These are phyloP conservation scores for Lodderomyces metapsilosis DNA, from an alignment of 1,139 yeast genomes.

Conservation along the genomic window DNA sequence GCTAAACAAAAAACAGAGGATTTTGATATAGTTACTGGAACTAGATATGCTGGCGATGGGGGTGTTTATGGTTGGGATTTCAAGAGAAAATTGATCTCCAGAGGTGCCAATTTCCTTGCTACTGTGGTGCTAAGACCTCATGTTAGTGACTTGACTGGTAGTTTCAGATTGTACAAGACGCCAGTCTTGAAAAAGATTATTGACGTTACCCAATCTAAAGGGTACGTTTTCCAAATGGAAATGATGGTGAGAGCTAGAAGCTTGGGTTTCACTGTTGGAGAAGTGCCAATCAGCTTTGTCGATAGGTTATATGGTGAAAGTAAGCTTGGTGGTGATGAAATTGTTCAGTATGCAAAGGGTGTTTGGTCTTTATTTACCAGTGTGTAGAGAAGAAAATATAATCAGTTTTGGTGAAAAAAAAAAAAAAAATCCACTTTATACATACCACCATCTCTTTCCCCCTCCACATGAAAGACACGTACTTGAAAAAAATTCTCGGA, in stretches of 20 bases:
- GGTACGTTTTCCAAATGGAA: slow-evolving; percentile 88
- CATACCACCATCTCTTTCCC: background rate
- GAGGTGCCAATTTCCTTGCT: slow-evolving; percentile 82
- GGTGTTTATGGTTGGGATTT: slow-evolving; percentile 88
- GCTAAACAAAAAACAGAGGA: slow-evolving; percentile 62
- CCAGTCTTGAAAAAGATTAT: slow-evolving; percentile 66
- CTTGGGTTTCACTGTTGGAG: slow-evolving; percentile 70
- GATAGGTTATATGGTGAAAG: slow-evolving; percentile 81
- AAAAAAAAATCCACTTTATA: background rate
- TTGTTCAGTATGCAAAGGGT: slow-evolving; percentile 72
- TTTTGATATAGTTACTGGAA: slow-evolving; percentile 82
- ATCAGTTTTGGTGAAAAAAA: background rate
- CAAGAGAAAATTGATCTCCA: slow-evolving; percentile 73
- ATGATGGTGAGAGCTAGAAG: slow-evolving; percentile 84
- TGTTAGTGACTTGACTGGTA: slow-evolving; percentile 77
- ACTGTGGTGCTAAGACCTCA: slow-evolving; percentile 69
- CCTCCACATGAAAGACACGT: slow-evolving; percentile 38
- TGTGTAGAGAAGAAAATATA: slow-evolving; percentile 37
- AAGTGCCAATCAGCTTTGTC: slow-evolving; percentile 77
- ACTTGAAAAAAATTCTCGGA: slow-evolving; percentile 46
- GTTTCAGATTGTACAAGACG: slow-evolving; percentile 75
- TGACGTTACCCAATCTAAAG: slow-evolving; percentile 70
- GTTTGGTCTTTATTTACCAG: slow-evolving; percentile 69
- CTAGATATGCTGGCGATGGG: slow-evolving; percentile 78
- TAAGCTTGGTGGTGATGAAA: slow-evolving; percentile 81